A percentile compares a stretch with the other conserved stretches of the same genome.
Conservation (phyloP, 225 moss, liverwort and hornwort species). For the Physcomitrellopsis africana region DNA sequence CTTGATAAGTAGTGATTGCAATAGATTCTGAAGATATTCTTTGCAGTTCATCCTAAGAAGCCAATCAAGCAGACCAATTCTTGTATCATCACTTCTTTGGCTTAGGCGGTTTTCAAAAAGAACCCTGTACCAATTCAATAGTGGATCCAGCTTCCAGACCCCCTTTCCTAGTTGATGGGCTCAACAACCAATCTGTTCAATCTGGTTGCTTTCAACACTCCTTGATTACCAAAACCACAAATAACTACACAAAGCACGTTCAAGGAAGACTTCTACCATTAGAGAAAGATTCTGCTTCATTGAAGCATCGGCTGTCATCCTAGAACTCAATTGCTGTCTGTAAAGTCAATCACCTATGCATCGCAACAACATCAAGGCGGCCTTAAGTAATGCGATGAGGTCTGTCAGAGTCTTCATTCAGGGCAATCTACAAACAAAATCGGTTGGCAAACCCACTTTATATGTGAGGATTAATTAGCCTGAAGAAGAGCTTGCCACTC, state of each 20-base stretch:
- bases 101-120: too few species aligned
- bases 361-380: background rate
- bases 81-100: too few species aligned
- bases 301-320: constrained; percentile 31
- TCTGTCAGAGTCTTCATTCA: background rate
- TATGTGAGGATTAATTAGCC: background rate
- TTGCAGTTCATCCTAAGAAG: too few species aligned
- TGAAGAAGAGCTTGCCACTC: background rate
- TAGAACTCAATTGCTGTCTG: constrained; percentile 40
- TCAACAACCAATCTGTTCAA: too few species aligned
- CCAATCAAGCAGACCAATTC: too few species aligned
- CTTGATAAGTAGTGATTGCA: too few species aligned
- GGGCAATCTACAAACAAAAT: background rate
- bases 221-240: too few species aligned
- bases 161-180: too few species aligned
- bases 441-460: background rate
- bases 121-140: too few species aligned
- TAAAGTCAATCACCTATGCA: constrained; percentile 53
- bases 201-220: too few species aligned
- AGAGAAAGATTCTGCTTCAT: constrained; percentile 29
- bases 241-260: constrained; percentile 15
- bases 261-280: constrained; percentile 33
- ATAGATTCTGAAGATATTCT: too few species aligned
- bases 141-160: too few species aligned
- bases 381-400: background rate